Percentiles rank a stretch among this genome's conserved stretches.
phyloP scores from a whole-genome alignment of 2,329 filamentous ascomycete species.

The Tolypocladium album region DNA sequence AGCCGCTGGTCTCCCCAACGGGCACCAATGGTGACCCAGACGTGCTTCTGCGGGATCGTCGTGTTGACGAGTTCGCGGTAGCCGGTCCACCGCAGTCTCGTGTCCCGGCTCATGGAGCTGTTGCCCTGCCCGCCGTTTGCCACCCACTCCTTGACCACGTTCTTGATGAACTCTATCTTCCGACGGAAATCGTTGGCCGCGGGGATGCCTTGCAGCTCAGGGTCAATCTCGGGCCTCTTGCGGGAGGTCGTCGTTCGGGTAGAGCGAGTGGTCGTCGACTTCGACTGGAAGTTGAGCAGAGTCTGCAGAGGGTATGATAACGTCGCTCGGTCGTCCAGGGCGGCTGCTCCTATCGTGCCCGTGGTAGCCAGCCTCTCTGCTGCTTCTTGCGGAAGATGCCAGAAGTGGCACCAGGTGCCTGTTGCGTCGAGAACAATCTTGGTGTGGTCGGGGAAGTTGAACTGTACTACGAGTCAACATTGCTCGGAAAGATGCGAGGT shows the following conservation, averaged over 20 bases:
- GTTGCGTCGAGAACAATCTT: constrained; percentile 70
- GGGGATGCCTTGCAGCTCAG: constrained; percentile 52
- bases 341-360: constrained; percentile 59
- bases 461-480: constrained; percentile 33
- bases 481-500: neutral
- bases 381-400: constrained; percentile 63
- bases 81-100: constrained; percentile 48
- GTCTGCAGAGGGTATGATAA: constrained; percentile 64
- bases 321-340: constrained; percentile 58
- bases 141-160: constrained; percentile 62
- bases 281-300: constrained; percentile 55
- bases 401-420: constrained; percentile 68
- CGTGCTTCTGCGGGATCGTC: constrained; percentile 47
- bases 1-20: constrained; percentile 46
- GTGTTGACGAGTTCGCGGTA: constrained; percentile 42
- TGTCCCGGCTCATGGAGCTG: constrained; percentile 44
- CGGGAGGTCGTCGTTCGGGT: constrained; percentile 36
- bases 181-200: constrained; percentile 61
- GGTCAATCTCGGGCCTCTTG: constrained; percentile 48
- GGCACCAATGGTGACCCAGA: constrained; percentile 60
- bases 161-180: constrained; percentile 64
- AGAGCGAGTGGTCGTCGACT: constrained; percentile 27
- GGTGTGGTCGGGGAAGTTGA: constrained; percentile 83
- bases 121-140: constrained; percentile 59
- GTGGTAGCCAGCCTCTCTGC: constrained; percentile 52